Evolutionary conservation across 176 grass and related monocot genomes (phyloP), one percentile per base, ranked within the genome.

Genomic region (Raddia guianensis): DNA sequence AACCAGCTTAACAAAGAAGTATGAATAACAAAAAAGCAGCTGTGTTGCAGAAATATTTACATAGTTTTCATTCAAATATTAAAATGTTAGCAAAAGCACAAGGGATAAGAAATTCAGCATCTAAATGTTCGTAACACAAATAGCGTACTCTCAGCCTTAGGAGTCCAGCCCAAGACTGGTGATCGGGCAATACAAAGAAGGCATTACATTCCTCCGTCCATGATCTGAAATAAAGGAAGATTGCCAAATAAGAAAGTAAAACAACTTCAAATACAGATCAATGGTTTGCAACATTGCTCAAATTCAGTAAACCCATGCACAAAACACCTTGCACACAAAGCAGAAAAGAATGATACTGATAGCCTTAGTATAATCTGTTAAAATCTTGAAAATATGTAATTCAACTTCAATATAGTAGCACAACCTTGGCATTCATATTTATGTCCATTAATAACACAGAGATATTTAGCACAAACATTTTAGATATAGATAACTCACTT

Each of bases 151-250:
- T 92, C 12, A 94, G 80, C 76, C 72, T 83, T 82, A 87, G 80
- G n/a, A 97, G 80, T 73, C 75, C 76, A 88, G 77, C 59, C 94
- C 91, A 94, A 62, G 87, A 90, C 63, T 94, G 92, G 16, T 80
- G 80, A 77, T 80, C 85, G 42, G 83, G 74, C 66, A 81, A 77
- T 53, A 57, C 35, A 58, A 97, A 97, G 86, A 88, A 94, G 59
- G 77, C 83, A 80, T 88, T 68, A 66, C 83, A 94, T 73, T 92
- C 80, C 74, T 90, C 87, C 70, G 83, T 75, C 94, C 94, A 97
- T 64, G 70, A 90, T 80, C 94, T 97, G 85, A 43, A 83, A 81
- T 74, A 46, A 59, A 66, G 46, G 58, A 70, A 27, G 32, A 44
- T 56, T 83, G 48, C 83, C 64, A 73, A 78, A 78, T 79, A 15